phyloP scores from a whole-genome alignment of 176 grass and related monocot genomes.

The Bolboschoenus planiculmis region DNA sequence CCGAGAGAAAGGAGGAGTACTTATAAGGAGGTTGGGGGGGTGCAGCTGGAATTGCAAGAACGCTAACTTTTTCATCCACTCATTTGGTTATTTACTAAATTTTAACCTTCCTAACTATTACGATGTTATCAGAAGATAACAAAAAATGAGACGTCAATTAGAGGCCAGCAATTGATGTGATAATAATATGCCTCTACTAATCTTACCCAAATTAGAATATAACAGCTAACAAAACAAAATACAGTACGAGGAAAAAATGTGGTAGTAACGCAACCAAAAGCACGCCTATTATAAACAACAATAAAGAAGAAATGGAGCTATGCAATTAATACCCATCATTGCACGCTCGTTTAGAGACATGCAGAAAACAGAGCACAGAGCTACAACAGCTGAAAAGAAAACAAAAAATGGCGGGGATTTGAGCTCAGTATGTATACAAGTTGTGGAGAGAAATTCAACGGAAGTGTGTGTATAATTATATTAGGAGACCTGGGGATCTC shows the following conservation, averaged over 20 bases:
- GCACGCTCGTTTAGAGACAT: not conserved
- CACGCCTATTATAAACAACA: not conserved
- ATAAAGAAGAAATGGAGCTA: not conserved
- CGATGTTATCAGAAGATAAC: not conserved
- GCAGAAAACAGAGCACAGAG: not conserved
- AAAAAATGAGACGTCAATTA: not conserved
- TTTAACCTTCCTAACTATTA: not conserved
- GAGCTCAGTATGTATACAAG: not conserved
- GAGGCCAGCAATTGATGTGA: not conserved
- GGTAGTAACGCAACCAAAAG: not conserved
- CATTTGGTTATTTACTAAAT: not conserved
- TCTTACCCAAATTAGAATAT: no score
- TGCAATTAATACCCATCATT: not conserved
- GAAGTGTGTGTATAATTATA: not conserved
- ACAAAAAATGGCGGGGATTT: not conserved
- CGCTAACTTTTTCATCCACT: not conserved
- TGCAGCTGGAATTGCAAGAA: no score
- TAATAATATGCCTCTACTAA: no score
- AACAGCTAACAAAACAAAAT: no score
- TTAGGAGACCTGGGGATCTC: not conserved
- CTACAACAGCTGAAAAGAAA: not conserved
- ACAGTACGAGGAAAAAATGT: not conserved
- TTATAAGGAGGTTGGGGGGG: no score
- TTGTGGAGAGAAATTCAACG: not conserved
- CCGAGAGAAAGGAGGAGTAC: not conserved